phyloP scores from a whole-genome alignment of 1,284 basidiomycete species.

The Ganoderma meredithae region DNA sequence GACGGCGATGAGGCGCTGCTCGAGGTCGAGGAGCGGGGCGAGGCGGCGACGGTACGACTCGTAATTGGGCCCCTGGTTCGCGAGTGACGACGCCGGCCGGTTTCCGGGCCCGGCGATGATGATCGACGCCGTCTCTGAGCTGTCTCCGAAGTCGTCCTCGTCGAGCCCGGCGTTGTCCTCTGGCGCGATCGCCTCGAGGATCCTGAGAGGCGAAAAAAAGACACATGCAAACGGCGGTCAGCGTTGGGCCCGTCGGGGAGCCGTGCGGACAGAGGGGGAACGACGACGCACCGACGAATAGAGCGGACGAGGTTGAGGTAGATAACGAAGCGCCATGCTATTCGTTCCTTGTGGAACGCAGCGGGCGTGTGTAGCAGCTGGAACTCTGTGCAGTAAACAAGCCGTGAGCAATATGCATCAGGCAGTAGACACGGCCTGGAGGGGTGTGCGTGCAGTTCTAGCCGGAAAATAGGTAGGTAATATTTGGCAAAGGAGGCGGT shows the following conservation, averaged over 20 bases:
- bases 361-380: constrained; percentile 78
- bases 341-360: constrained; percentile 76
- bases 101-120: constrained; percentile 54
- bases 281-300: constrained; percentile 62
- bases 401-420: constrained; percentile 14
- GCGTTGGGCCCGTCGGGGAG: not conserved
- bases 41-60: constrained; percentile 66
- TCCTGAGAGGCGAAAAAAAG: constrained; percentile 48
- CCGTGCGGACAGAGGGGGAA: not conserved
- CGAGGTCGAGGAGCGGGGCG: constrained; percentile 70
- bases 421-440: constrained; percentile 9
- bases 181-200: constrained; percentile 78
- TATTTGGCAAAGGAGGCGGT: constrained; percentile 9
- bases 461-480: not conserved
- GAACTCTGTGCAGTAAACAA: constrained; percentile 63
- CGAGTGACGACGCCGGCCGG: constrained; percentile 53
- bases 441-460: constrained; percentile 21
- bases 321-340: constrained; percentile 85
- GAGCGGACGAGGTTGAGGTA: constrained; percentile 86
- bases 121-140: constrained; percentile 54
- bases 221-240: constrained; percentile 6
- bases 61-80: constrained; percentile 61
- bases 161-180: constrained; percentile 55
- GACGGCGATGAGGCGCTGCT: constrained; percentile 68
- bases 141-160: constrained; percentile 61